A percentile compares a stretch with the other conserved stretches of the same genome.
Conservation (phyloP, 73 alveolate species). For the Tetrahymena thermophila region DNA sequence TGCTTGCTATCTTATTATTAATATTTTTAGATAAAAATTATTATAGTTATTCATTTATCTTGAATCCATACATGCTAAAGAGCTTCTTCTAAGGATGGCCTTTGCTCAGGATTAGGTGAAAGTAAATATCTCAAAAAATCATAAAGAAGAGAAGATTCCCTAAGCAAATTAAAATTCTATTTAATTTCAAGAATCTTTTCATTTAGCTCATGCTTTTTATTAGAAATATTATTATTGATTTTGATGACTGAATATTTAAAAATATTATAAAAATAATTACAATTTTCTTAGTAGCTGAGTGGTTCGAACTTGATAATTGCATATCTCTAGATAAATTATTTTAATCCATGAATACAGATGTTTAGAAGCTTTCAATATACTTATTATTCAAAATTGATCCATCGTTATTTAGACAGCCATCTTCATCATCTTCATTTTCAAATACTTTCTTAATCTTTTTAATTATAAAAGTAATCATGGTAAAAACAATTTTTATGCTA, state of each 20-base stretch:
- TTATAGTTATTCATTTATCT: background rate
- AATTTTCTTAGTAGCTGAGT: background rate
- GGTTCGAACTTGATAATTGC: background rate
- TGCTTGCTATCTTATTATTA: background rate
- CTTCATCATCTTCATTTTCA: background rate
- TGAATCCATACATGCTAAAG: background rate
- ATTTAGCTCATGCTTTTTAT: background rate
- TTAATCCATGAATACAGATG: background rate
- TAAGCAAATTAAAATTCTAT: background rate
- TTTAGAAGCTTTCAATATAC: background rate
- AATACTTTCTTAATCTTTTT: background rate
- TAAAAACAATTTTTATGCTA: too few species aligned
- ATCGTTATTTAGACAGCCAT: background rate
- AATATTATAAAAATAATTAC: background rate
- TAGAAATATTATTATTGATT: background rate
- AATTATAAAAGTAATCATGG: background rate
- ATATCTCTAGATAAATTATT: background rate
- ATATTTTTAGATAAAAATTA: background rate
- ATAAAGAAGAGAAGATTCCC: background rate
- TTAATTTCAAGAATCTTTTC: background rate
- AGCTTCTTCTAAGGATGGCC: background rate
- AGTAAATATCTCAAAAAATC: background rate
- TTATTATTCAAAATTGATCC: background rate
- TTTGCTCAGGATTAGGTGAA: background rate
- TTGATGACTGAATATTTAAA: background rate